A percentile compares a stretch with the other conserved stretches of the same genome.
phyloP scores from a whole-genome alignment of 176 grass and related monocot genomes.

The Oropetium thomaeum region DNA sequence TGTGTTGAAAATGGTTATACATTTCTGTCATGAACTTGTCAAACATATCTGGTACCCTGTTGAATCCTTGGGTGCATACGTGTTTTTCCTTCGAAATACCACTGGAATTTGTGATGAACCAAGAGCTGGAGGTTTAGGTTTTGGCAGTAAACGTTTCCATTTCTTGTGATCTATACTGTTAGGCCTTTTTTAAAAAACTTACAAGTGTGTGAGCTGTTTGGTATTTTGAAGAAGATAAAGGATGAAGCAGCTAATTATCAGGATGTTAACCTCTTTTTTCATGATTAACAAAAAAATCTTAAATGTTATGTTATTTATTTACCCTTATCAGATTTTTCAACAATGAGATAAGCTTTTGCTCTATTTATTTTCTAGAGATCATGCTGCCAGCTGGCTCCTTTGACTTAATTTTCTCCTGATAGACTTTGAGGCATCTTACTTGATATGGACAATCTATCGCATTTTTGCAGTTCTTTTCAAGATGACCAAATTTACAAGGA shows the following conservation, averaged over 20 bases:
- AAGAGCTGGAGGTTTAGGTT: slow-evolving; percentile 7
- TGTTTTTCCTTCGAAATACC: background rate
- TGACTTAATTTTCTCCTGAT: background rate
- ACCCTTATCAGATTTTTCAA: background rate
- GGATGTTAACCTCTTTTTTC: background rate
- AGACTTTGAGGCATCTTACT: background rate
- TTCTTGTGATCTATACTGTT: slow-evolving; percentile 4
- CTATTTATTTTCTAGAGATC: background rate
- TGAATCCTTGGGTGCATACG: background rate
- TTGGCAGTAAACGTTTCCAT: background rate
- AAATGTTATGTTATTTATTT: background rate
- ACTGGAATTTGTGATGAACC: slow-evolving; percentile 15
- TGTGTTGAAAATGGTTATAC: background rate
- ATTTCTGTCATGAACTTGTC: background rate
- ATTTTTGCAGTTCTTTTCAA: slow-evolving; percentile 34
- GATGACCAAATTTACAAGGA: slow-evolving; percentile 52
- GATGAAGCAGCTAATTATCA: background rate
- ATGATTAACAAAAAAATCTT: background rate
- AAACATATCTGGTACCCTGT: background rate
- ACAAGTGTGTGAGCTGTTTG: background rate
- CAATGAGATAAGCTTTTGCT: background rate
- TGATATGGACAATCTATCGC: background rate
- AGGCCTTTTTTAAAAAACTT: background rate
- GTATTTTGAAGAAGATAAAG: background rate
- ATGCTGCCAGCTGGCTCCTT: background rate